These are phyloP conservation scores for Monosporozyma servazzii DNA, from an alignment of 805 yeast genomes.

Conservation along the genomic window DNA sequence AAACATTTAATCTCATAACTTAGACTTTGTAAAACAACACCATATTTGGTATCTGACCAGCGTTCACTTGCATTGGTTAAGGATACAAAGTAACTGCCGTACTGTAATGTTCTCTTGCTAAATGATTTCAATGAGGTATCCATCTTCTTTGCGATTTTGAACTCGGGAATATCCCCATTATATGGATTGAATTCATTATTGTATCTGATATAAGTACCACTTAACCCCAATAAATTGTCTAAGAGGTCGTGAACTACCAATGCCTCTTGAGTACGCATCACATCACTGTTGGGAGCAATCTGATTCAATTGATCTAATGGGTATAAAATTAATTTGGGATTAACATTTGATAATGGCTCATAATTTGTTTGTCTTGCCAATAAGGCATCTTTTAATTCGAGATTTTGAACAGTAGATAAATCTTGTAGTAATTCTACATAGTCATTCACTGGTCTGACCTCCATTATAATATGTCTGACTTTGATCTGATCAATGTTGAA, in stretches of 20 bases:
- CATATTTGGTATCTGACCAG: slow-evolving; percentile 49
- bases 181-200: slow-evolving; percentile 49
- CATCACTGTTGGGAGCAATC: slow-evolving; percentile 21
- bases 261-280: slow-evolving; percentile 61
- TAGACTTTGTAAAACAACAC: slow-evolving; percentile 65
- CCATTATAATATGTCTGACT: slow-evolving; percentile 9
- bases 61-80: slow-evolving; percentile 50
- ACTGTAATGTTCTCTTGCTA: slow-evolving; percentile 47
- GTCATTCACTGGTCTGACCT: slow-evolving; percentile 21
- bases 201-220: slow-evolving; percentile 69
- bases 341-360: slow-evolving; percentile 29
- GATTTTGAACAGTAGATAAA: neutral
- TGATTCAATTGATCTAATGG: slow-evolving; percentile 33
- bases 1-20: slow-evolving; percentile 49
- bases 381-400: slow-evolving; percentile 7
- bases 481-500: neutral
- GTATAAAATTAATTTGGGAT: slow-evolving; percentile 33
- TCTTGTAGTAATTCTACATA: slow-evolving; percentile 12
- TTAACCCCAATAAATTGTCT: slow-evolving; percentile 58
- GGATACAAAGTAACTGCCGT: slow-evolving; percentile 56
- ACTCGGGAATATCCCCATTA: slow-evolving; percentile 48
- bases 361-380: slow-evolving; percentile 26
- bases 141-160: slow-evolving; percentile 57
- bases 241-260: slow-evolving; percentile 62
- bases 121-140: slow-evolving; percentile 68